phyloP scores from a whole-genome alignment of 805 yeast genomes.

The Metschnikowia bowlesiae region DNA sequence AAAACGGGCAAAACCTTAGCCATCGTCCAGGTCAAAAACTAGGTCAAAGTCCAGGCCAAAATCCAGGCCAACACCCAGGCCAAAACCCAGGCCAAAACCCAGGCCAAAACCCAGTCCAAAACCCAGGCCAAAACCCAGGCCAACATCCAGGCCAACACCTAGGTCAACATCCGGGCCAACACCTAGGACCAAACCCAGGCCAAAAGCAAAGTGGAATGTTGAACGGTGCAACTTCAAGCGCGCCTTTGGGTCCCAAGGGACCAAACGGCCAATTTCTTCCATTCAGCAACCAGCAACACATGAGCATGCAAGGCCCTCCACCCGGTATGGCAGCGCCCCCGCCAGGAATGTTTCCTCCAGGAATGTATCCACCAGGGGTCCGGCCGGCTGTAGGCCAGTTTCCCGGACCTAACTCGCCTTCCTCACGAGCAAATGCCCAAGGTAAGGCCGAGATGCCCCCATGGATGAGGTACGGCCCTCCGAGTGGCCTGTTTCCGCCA shows the following conservation, averaged over 20 bases:
- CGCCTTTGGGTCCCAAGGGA: not conserved
- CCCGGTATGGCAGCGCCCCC: constrained; percentile 9
- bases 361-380: constrained; percentile 33
- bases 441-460: constrained; percentile 9
- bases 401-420: constrained; percentile 3
- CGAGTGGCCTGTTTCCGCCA: constrained; percentile 7
- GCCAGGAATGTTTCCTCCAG: constrained; percentile 26
- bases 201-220: not conserved
- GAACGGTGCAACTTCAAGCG: not conserved
- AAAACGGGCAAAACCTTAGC: not conserved
- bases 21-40: not conserved
- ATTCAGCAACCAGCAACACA: constrained; percentile 4
- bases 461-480: constrained; percentile 15
- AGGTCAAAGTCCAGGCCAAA: not conserved
- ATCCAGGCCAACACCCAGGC: not conserved
- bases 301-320: constrained; percentile 7
- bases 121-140: not conserved
- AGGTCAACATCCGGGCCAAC: not conserved
- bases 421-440: not conserved
- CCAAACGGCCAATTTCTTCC: constrained; percentile 2
- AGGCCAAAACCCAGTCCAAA: not conserved
- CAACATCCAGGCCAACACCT: not conserved
- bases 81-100: not conserved
- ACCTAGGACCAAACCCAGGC: not conserved
- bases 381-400: constrained; percentile 13